Base-by-base conservation (phyloP, 352 stramenopile genomes). In the Globisporangium nodosum region DNA sequence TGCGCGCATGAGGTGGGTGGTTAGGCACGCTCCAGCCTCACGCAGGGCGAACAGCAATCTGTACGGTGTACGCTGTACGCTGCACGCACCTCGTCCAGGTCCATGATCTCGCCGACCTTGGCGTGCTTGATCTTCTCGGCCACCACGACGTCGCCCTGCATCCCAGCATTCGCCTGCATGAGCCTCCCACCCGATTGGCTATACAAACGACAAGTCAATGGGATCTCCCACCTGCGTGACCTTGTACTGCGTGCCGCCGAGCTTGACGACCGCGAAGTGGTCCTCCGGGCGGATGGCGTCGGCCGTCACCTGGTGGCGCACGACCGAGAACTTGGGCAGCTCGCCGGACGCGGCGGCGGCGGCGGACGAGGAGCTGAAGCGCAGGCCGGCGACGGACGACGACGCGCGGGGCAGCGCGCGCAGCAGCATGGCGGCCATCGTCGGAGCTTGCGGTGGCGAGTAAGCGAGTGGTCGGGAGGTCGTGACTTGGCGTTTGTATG, bases 231-330 rank as follows among this genome's bases (percentile, higher is more conserved):
- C 77, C 73, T 92, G 71, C 31, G 82, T 85, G 58, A 94, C 82
- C 70, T 94, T 94, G 73, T 92, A 94, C 69, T 94, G 85, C 52
- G 82, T 94, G 21, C 80, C 82, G 33, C 68, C 81, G 40, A 94
- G 73, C 70, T 94, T 94, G 56, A 94, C 68, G 30, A 94, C 79
- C 13, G 85, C 85, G 61, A 94, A 94, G 63, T 87, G 88, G 60
- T 91, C 84, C 47, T 86, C 74, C 5, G 80, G 75, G 43, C 76
- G 74, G 57, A 90, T 82, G 46, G 73, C 59, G 43, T 85, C 78
- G 9, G 79, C 70, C 7, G 76, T 85, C 51, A 90, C 79, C n/a
- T 75, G 76, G 74, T 93, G 84, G 59, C 86, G 70, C 50, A 93
- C 84, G 49, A 93, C 72, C 30, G 84, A 90, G 61, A 78, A 88